Conservation (phyloP, 257 asterid genomes). For the Solanum paucissectum region DNA sequence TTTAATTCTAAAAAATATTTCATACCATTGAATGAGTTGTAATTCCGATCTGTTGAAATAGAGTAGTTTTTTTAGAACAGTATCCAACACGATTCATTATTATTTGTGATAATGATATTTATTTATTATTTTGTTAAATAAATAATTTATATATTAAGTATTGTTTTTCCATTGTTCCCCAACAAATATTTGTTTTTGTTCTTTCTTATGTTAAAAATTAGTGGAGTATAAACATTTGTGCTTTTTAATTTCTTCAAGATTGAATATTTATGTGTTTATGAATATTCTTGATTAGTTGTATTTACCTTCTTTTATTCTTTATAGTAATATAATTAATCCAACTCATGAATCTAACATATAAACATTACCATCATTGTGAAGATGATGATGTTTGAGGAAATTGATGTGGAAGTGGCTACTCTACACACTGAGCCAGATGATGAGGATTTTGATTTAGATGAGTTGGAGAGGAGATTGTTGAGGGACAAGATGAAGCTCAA, state of each 20-base stretch:
- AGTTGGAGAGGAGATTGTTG: too few relatives aligned
- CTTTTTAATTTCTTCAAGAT: background rate
- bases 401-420: too few relatives aligned
- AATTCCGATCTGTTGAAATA: background rate
- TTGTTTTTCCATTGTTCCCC: background rate
- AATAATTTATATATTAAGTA: too few relatives aligned
- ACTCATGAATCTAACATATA: background rate
- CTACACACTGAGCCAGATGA: too few relatives aligned
- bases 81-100: background rate
- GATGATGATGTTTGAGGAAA: background rate
- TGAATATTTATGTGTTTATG: background rate
- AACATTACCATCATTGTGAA: background rate
- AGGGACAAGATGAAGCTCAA: too few relatives aligned
- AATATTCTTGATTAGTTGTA: background rate
- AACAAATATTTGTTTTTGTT: background rate
- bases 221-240: background rate
- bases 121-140: too few relatives aligned
- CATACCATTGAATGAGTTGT: background rate
- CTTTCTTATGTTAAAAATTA: background rate
- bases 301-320: background rate
- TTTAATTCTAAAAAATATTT: too few relatives aligned
- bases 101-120: background rate
- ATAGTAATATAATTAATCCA: background rate
- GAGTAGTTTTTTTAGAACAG: background rate
- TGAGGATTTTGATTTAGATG: background rate